Evolutionary conservation across 371 early-diverging fungal genomes (phyloP), one percentile per base, ranked within the genome.

Genomic region (Lichtheimia hyalospora): DNA sequence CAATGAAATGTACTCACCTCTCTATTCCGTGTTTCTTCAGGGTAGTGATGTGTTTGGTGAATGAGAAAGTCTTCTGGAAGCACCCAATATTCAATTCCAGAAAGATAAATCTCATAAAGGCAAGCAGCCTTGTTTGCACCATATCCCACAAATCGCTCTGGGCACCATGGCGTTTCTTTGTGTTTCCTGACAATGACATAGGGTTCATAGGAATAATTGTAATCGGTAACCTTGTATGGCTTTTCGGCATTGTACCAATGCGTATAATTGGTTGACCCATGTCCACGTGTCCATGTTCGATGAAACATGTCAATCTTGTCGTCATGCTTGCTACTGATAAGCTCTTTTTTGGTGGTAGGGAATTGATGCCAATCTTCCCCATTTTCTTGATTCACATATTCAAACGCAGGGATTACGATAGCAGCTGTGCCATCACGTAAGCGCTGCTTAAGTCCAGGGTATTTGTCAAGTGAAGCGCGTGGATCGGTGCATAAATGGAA

Each of bases 121-220:
- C 89, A 88, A 20, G 89, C 89, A 23, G 87, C 87, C 63, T 88
- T 88, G 65, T 88, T 88, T 46, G 86, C 84, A 59, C 89, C 89
- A 64, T 88, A 88, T 2, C 89, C 89, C 20, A 87, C 78, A 62
- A 88, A 88, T 24, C 89, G 77, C 56, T 88, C 89, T 52, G 87
- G 86, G 53, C 89, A 87, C 88, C 88, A 88, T 13, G 86, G 85
- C 0, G 79, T 64, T 0, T 79, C 80, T 48, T 86, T 18, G 34
- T 34, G 79, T 58, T 83, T 81, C 60, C 71, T 81, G 55, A 84
- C 70, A 46, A 88, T 79, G 25, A 84, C 83, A 62, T 88, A 88
- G 5, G 88, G 88, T 57, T 88, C 88, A 49, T 88, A 88, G 1
- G 84, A 82, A 41, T 79, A 81, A 34, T 86, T 78, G 64, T 88